Evolutionary conservation across 179 eudicot genomes (phyloP).

Genomic region (Pouteria campechiana): DNA sequence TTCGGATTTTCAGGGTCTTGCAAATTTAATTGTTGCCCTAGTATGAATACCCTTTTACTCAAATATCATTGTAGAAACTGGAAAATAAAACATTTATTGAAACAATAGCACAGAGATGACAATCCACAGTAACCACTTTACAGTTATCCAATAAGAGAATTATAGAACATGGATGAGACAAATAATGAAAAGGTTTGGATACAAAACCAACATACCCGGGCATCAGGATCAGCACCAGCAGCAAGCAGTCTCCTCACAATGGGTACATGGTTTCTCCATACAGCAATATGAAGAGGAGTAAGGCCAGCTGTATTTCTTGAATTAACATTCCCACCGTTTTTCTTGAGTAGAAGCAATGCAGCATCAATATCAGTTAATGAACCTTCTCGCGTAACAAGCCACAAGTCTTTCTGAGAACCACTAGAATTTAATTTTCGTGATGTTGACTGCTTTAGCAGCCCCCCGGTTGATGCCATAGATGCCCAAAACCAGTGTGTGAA

Average conservation of each 20-base stretch:
- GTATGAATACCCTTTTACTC: too few species aligned
- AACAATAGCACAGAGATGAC: too few species aligned
- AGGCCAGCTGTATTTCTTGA: constrained; percentile 72
- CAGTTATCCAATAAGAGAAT: not conserved
- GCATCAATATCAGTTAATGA: constrained; percentile 67
- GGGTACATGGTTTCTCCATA: constrained; percentile 96
- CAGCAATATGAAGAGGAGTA: constrained; percentile 88
- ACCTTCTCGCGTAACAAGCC: constrained; percentile 58
- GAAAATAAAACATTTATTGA: too few species aligned
- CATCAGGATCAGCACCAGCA: constrained; percentile 97
- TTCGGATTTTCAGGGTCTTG: too few species aligned
- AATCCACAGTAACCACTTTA: too few species aligned
- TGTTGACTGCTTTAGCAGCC: constrained; percentile 38
- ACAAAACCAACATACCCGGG: constrained; percentile 58
- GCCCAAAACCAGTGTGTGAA: too few species aligned
- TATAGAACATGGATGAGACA: not conserved
- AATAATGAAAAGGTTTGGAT: constrained; percentile 5
- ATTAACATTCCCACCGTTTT: constrained; percentile 79
- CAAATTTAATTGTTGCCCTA: too few species aligned
- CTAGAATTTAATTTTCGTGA: constrained; percentile 35
- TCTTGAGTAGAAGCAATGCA: constrained; percentile 63
- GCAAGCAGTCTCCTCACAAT: constrained; percentile 82
- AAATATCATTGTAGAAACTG: too few species aligned
- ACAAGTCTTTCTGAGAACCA: constrained; percentile 55
- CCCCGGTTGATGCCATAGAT: too few species aligned